Evolutionary conservation across 2,329 filamentous ascomycete species (phyloP).

Genomic region (Neofusicoccum sp.): DNA sequence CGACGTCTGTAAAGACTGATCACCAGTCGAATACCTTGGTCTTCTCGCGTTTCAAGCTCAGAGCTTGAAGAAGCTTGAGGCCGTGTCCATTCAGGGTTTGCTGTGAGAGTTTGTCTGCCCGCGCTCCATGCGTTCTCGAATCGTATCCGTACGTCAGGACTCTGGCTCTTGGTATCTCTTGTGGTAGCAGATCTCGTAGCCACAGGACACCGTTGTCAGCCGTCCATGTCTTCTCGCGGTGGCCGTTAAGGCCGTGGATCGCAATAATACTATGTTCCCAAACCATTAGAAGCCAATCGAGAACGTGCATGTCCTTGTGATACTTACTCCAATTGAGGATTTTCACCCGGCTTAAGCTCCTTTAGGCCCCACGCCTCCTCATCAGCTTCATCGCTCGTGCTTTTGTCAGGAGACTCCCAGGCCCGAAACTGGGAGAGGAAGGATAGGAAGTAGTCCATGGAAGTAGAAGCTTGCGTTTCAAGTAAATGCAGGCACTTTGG

Average conservation of each 20-base stretch:
- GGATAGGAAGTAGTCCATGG: background rate
- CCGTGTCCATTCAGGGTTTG: conserved; percentile 37
- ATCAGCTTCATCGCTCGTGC: background rate
- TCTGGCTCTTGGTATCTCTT: conserved; percentile 31
- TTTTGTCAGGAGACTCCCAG: background rate
- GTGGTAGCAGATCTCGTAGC: conserved; percentile 27
- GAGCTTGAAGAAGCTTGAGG: conserved; percentile 32
- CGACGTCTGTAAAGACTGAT: background rate
- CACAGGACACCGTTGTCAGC: conserved; percentile 23
- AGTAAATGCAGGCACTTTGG: no score
- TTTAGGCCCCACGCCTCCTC: background rate
- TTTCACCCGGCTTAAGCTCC: background rate
- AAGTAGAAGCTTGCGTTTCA: background rate
- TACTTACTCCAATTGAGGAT: background rate
- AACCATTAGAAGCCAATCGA: background rate
- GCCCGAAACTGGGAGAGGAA: background rate
- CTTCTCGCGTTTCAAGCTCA: conserved; percentile 28
- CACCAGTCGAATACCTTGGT: conserved; percentile 23
- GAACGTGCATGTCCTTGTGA: background rate
- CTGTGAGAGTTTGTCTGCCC: conserved; percentile 24
- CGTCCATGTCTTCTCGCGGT: conserved; percentile 28
- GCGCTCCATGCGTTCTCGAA: conserved; percentile 28
- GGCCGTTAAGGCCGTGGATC: conserved; percentile 28
- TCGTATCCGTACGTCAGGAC: conserved; percentile 40
- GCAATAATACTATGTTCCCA: conserved; percentile 24